phyloP scores from a whole-genome alignment of 352 stramenopile genomes.

The Thraustochytrium striatum region DNA sequence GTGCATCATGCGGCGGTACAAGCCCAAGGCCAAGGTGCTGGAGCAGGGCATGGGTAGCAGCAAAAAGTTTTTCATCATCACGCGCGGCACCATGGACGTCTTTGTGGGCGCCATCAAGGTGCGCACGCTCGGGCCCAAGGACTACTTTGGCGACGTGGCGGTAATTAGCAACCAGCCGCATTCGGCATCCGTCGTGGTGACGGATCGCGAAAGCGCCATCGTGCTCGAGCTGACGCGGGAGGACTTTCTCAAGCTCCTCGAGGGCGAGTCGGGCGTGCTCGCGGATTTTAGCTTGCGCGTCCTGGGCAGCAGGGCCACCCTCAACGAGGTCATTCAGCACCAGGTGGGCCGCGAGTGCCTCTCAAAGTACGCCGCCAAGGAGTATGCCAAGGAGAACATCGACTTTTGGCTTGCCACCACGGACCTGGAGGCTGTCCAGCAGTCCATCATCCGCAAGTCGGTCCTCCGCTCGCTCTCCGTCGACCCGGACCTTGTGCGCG shows the following conservation, averaged over 20 bases:
- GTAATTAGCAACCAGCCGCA: constrained; percentile 18
- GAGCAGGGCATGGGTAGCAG: neutral
- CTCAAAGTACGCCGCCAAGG: neutral
- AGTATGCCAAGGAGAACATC: constrained; percentile 27
- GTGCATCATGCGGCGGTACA: neutral
- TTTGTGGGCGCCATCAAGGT: constrained; percentile 20
- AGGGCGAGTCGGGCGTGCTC: constrained; percentile 8
- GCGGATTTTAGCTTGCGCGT: constrained; percentile 20
- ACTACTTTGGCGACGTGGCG: constrained; percentile 43
- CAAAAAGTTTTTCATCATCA: constrained; percentile 26
- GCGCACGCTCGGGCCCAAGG: neutral
- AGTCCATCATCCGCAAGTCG: constrained; percentile 33
- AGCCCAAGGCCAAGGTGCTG: neutral
- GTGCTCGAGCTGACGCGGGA: constrained; percentile 1
- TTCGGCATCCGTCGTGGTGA: constrained; percentile 17
- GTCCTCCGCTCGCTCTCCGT: neutral
- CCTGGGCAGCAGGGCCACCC: neutral
- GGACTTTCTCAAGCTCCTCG: constrained; percentile 11
- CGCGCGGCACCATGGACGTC: neutral
- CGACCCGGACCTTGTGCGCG: neutral
- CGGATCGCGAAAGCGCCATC: neutral
- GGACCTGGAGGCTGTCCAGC: constrained; percentile 4
- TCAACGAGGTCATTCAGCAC: constrained; percentile 17
- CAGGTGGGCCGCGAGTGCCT: constrained; percentile 9
- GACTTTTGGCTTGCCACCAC: constrained; percentile 16